Evolutionary conservation across 1,284 basidiomycete species (phyloP).

Genomic region (Heterobasidion irregulare): DNA sequence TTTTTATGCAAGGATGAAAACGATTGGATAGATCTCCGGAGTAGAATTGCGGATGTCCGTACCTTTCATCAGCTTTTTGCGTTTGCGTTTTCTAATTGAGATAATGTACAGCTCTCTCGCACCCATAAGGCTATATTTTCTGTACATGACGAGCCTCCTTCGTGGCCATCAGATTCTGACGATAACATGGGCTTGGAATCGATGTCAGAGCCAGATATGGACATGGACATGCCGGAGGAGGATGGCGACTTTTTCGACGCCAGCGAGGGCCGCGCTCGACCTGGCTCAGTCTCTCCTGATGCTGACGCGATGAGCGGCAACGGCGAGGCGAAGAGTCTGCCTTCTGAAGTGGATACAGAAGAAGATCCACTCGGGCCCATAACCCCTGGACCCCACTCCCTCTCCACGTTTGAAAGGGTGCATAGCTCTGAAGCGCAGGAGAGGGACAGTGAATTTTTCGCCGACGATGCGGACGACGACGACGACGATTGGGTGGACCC

Average conservation of each 20-base stretch:
- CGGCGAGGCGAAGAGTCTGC: constrained; percentile 16
- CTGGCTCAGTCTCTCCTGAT: background rate
- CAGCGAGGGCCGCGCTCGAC: constrained; percentile 10
- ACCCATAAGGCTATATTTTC: constrained; percentile 74
- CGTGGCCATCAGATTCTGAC: constrained; percentile 70
- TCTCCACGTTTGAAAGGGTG: constrained; percentile 30
- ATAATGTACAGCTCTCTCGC: constrained; percentile 30
- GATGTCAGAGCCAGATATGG: constrained; percentile 66
- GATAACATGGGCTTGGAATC: constrained; percentile 75
- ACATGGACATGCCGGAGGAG: constrained; percentile 32
- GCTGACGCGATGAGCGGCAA: constrained; percentile 1
- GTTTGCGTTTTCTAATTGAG: background rate
- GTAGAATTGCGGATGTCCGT: constrained; percentile 59
- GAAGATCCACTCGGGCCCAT: constrained; percentile 60
- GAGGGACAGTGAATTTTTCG: constrained; percentile 10
- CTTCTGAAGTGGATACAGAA: constrained; percentile 53
- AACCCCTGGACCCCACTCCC: constrained; percentile 46
- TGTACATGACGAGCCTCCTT: constrained; percentile 79
- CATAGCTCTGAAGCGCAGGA: constrained; percentile 21
- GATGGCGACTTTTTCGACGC: constrained; percentile 37
- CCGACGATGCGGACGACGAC: constrained; percentile 37
- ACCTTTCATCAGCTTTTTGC: constrained; percentile 1
- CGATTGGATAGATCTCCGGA: constrained; percentile 81
- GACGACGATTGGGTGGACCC: constrained; percentile 66
- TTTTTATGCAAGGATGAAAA: constrained; percentile 79